Evolutionary conservation across 129 eudicot genomes (phyloP), one percentile per base, ranked within the genome.

Genomic region (Flaveria linearis): DNA sequence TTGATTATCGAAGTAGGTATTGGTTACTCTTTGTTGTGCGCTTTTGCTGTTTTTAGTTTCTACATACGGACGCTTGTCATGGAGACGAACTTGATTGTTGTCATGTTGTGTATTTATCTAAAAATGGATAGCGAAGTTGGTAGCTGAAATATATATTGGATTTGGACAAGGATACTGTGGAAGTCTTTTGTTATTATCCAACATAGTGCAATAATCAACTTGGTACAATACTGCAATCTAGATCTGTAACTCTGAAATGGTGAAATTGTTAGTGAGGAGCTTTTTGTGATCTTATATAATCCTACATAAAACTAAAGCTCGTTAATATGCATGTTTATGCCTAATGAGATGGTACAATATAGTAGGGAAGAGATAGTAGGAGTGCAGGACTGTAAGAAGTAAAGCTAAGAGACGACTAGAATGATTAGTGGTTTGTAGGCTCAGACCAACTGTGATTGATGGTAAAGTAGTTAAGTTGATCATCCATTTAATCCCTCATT

Each of bases 181-280:
- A 36, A 36, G 41, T 36, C 55, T 50, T 0, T 50, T 14, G 17
- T 50, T 50, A 50, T 50, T 50, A 50, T 12, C 6, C 16, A 14
- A 14, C 55, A 50, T 50, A 50, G 14, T 13, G 55, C 55, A 50
- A 17, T 53, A 53, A 1, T 33, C 18, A 10, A 14, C 10, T 73
- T 36, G 41, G 41, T 36, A 36, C 41, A 36, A 36, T 5, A 13
- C 41, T 51, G 4, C 2, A n/a, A 4, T 2, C 10, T 53, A 53
- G 61, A 5, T 53, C 3, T 20, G 17, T 42, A 22, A 25, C 4
- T 68, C 8, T 68, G 9, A 42, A 68, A 33, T 17, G 55, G 36
- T 46, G 30, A 43, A 43, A 42, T 45, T 46, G 60, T 46, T 69
- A 14, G 15, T 7, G 72, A 68, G 72, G 60, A 46, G 74, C 23